Conservation (phyloP, 495 filamentous ascomycete genomes). For the Podospora didyma region DNA sequence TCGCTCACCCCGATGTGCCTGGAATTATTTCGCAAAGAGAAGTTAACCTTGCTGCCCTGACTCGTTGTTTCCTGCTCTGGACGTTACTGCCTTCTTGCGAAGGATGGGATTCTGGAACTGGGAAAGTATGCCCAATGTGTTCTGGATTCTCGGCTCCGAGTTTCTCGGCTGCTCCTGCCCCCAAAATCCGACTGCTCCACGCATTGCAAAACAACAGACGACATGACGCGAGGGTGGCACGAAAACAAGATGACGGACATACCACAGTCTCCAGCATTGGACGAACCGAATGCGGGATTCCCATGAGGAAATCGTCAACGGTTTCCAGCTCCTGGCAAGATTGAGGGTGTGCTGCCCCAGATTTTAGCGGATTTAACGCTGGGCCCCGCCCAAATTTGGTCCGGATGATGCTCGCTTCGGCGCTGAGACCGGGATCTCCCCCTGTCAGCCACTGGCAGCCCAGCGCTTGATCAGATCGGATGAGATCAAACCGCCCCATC, state of each 20-base stretch:
- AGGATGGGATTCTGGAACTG: not conserved
- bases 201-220: not conserved
- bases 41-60: too few species aligned
- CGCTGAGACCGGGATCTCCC: slow-evolving; percentile 14
- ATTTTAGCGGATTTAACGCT: slow-evolving; percentile 3
- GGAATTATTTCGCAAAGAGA: too few species aligned
- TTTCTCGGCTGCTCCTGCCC: too few species aligned
- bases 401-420: slow-evolving; percentile 27
- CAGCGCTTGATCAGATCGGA: slow-evolving; percentile 22
- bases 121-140: not conserved
- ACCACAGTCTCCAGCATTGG: not conserved
- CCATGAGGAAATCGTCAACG: not conserved
- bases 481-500: slow-evolving; percentile 22
- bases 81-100: too few species aligned
- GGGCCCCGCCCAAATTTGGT: slow-evolving; percentile 3
- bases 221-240: not conserved
- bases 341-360: not conserved
- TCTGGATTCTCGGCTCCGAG: too few species aligned
- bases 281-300: not conserved
- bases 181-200: too few species aligned
- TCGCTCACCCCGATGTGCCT: too few species aligned
- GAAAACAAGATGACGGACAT: not conserved
- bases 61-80: too few species aligned
- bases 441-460: slow-evolving; percentile 24
- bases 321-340: not conserved